Evolutionary conservation across 164 flowering plant species (phyloP), one percentile per base, ranked within the genome.

Genomic region (Annona squamosa): DNA sequence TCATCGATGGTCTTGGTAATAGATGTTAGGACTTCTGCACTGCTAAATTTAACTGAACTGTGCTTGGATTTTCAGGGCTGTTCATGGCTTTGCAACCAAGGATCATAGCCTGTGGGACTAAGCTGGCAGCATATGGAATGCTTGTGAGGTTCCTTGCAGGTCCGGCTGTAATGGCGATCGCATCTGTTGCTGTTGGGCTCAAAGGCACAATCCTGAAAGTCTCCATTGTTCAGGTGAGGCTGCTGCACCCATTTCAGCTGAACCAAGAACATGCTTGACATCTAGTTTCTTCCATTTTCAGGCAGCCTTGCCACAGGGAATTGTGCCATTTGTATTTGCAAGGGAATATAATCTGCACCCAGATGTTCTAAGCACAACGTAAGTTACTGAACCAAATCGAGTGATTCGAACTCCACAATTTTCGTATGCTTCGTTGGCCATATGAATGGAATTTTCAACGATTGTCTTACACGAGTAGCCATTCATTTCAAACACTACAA

Each of bases 291-390:
- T 46, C 59, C 48, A 59, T 19, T 48, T 77, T 48, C 72, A 79
- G 84, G 87, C 84, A 37, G 85, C 84, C 4, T 70, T 85, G 52
- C 87, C 87, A 12, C 85, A 82, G 75, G 85, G 84, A 48, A 83
- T 83, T 0, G 84, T 83, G 4, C 85, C 87, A 13, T 85, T 83
- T 66, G 84, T 85, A 6, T 85, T 85, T 72, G 82, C 87, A 6
- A 85, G 78, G 57, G 85, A 85, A 71, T 85, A 85, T 76, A 80
- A 81, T 76, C 57, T 85, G 37, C 87, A 85, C 44, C 78, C 85
- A 0, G 82, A 76, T 44, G 75, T 85, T 3, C 68, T 82, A 5
- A 85, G 87, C 76, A 85, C 87, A 0, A 83, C 79, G 87, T 85
- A 78, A 77, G 87, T 76, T 16, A 19, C 10, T 9, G 2, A 3